Conservation (phyloP, 106 monocot genomes). For the Dendrobium nobile region DNA sequence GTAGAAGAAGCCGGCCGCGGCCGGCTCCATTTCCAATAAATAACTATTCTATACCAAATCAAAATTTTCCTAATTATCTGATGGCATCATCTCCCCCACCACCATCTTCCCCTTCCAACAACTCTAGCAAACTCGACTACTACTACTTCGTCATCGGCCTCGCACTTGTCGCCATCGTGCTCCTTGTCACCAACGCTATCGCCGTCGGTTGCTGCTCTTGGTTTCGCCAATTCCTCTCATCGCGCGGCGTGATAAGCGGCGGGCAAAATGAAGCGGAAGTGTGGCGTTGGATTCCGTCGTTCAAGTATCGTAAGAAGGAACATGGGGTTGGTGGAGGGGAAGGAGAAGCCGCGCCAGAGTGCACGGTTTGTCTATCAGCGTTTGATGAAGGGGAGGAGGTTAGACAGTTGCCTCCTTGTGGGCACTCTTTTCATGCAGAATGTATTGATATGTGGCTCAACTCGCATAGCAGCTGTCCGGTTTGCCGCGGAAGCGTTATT, state of each 20-base stretch:
- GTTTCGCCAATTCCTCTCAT: neutral
- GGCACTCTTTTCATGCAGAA: conserved; percentile 10
- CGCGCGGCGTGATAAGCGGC: neutral
- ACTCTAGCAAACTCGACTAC: conserved; percentile 3
- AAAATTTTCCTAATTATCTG: neutral
- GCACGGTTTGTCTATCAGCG: conserved; percentile 6
- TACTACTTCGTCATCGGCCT: conserved; percentile 11
- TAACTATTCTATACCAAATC: neutral
- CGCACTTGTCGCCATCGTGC: neutral
- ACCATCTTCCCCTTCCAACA: neutral
- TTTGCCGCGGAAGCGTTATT: neutral
- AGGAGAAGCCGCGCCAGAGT: conserved; percentile 1
- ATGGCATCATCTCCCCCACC: neutral
- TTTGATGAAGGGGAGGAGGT: conserved; percentile 15
- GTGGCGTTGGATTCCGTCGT: neutral
- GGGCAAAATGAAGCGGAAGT: neutral
- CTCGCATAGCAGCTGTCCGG: conserved; percentile 11
- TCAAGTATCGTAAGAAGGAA: conserved; percentile 1
- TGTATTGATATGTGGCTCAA: conserved; percentile 17
- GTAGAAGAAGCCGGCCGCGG: no score
- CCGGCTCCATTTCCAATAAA: no score
- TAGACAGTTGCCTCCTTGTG: conserved; percentile 9
- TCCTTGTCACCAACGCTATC: conserved; percentile 11
- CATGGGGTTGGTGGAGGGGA: neutral
- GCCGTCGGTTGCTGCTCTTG: conserved; percentile 10